Percentiles rank a stretch among this genome's conserved stretches.
Evolutionary conservation across 2,329 filamentous ascomycete genomes (phyloP).

Genomic region (Chaetomium sp.): DNA sequence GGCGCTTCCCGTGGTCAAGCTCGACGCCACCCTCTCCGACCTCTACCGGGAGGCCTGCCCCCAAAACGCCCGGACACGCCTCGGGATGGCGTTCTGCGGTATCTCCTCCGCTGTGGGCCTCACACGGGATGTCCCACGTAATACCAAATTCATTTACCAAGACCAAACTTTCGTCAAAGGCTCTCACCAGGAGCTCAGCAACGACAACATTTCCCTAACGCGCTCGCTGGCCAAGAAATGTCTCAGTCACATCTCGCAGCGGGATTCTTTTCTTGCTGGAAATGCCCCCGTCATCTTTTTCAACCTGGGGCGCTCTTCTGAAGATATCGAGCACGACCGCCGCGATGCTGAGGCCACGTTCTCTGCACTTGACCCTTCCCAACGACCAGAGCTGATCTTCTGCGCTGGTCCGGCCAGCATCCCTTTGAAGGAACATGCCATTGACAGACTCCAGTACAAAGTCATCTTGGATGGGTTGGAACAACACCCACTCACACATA

Average conservation of each 20-base stretch:
- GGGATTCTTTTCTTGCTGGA: constrained; percentile 31
- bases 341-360: constrained; percentile 29
- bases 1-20: constrained; percentile 27
- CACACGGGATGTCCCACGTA: constrained; percentile 28
- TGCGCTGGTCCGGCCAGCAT: constrained; percentile 27
- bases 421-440: constrained; percentile 22
- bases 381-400: constrained; percentile 30
- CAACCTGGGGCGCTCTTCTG: constrained; percentile 21
- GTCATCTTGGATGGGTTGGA: constrained; percentile 29
- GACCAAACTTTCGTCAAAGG: constrained; percentile 28
- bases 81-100: constrained; percentile 29
- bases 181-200: constrained; percentile 15
- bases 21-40: constrained; percentile 32
- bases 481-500: constrained; percentile 24
- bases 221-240: constrained; percentile 29
- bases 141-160: constrained; percentile 34
- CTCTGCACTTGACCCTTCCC: constrained; percentile 23
- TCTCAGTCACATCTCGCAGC: constrained; percentile 31
- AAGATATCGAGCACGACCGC: constrained; percentile 24
- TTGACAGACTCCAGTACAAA: constrained; percentile 28
- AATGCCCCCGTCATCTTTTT: constrained; percentile 27
- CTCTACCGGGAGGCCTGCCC: constrained; percentile 28
- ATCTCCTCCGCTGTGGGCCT: constrained; percentile 25
- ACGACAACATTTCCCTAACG: constrained; percentile 15
- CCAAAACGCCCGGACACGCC: constrained; percentile 19